Conservation (phyloP, 345 rosid genomes). For the Eucalyptus dawsonii region DNA sequence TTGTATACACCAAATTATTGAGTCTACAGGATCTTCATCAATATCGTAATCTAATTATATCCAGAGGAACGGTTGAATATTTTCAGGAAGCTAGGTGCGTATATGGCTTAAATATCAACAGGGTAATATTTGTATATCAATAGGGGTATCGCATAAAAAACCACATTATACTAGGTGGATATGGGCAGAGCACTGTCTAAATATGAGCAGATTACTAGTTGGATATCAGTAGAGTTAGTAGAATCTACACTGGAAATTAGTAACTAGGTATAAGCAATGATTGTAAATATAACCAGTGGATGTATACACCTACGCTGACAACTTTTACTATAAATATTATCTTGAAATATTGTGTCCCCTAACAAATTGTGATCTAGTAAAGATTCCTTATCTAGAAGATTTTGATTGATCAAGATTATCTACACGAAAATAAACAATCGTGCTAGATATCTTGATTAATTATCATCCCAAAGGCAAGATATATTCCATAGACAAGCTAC, state of each 20-base stretch:
- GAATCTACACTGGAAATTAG: not conserved
- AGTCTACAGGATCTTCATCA: not conserved
- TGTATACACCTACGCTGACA: not conserved
- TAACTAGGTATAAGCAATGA: not conserved
- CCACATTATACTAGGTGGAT: not conserved
- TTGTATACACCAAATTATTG: not conserved
- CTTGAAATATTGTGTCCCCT: not conserved
- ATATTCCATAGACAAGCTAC: not conserved
- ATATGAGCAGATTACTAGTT: not conserved
- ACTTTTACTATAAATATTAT: not conserved
- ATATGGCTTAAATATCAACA: too few relatives aligned
- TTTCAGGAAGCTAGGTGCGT: not conserved
- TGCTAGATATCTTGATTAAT: not conserved
- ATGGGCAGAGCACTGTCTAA: not conserved
- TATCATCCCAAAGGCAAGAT: not conserved
- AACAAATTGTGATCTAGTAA: not conserved
- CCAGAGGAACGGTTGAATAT: not conserved
- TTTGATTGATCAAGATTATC: not conserved
- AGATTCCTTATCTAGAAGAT: not conserved
- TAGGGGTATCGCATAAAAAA: too few relatives aligned
- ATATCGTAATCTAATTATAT: not conserved
- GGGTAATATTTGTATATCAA: too few relatives aligned
- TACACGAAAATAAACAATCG: not conserved
- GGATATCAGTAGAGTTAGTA: not conserved
- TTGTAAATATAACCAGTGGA: too few relatives aligned